These are phyloP conservation scores for Thraustochytrium striatum DNA, from an alignment of 352 stramenopile species.

Conservation along the genomic window DNA sequence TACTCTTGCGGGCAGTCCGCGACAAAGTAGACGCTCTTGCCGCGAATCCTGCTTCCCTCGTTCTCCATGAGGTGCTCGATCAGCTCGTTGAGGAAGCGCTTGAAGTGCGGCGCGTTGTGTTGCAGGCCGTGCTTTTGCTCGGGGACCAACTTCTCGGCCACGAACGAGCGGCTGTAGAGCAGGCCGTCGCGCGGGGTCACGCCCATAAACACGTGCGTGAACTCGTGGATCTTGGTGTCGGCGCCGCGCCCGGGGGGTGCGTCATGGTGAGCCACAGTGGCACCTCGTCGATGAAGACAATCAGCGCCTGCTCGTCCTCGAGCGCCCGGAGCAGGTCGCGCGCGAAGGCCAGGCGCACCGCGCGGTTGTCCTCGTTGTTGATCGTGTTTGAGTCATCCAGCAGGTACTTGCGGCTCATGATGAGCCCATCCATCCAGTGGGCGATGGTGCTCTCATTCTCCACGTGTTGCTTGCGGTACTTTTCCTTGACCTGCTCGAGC, in stretches of 20 bases:
- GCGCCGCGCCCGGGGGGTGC: background rate
- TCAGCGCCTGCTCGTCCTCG: background rate
- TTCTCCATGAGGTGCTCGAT: slow-evolving; percentile 16
- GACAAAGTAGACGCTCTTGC: slow-evolving; percentile 34
- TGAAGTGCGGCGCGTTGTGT: slow-evolving; percentile 20
- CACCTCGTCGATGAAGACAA: slow-evolving; percentile 40
- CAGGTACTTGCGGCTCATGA: slow-evolving; percentile 27
- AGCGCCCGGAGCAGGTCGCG: slow-evolving; percentile 8
- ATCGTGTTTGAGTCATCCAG: background rate
- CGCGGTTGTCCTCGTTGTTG: slow-evolving; percentile 26
- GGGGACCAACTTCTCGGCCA: background rate
- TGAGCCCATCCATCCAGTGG: slow-evolving; percentile 33
- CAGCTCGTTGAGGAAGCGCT: slow-evolving; percentile 2
- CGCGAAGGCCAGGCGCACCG: background rate
- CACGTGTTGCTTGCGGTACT: slow-evolving; percentile 9
- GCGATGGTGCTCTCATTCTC: slow-evolving; percentile 19
- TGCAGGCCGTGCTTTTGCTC: slow-evolving; percentile 2
- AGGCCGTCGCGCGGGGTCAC: background rate
- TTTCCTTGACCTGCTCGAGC: background rate
- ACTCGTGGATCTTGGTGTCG: background rate
- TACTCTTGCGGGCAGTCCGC: slow-evolving; percentile 31
- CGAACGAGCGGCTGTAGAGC: background rate
- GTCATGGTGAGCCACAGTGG: slow-evolving; percentile 30
- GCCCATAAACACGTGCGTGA: background rate
- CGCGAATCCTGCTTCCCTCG: background rate